Evolutionary conservation across 768 basidiomycete genomes (phyloP), one percentile per base, ranked within the genome.

Genomic region (Sarcodon aspratus): DNA sequence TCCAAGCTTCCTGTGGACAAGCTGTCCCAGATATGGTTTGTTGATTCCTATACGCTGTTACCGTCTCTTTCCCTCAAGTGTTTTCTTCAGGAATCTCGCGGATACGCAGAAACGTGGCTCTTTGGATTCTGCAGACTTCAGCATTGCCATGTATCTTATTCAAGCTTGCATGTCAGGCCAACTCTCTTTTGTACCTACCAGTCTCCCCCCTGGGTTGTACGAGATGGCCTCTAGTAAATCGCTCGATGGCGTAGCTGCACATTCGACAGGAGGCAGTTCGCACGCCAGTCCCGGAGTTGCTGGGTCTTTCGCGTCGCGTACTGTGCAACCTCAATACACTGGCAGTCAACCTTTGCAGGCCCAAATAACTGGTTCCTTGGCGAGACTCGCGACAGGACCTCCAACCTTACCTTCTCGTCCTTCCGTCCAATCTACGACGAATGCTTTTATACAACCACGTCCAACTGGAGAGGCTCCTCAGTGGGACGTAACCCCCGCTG

Each of bases 141-240:
- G 86, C 51, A 80, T 99, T 59, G 96, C 85, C 36, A 94, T 96
- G 93, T 91, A 90, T 64, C 78, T 97, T 61, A 93, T 98, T 54
- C 93, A 97, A 65, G 84, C 79, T n/a, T 69, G 77, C 36, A 96
- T 97, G 93, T 79, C 84, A 47, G 77, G 78, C 48, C 76, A 83
- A 52, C 68, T 90, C 48, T 69, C 80, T 46, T 74, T 73, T 52
- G 73, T 94, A 45, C 93, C 93, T 34, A 64, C 75, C 6, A 67
- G 73, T 2, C 74, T 98, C 13, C 92, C 95, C 17, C 83, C 85
- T 3, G 85, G 81, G 44, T 61, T 95, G 15, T 94, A 93, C 59
- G 91, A 95, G 53, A 82, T 86, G 64, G 92, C 89, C 15, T 63
- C 54, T 6, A 57, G 56, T 12, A 57, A 55, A 40, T 7, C 37